Evolutionary conservation across 2,329 filamentous ascomycete genomes (phyloP), one percentile per base, ranked within the genome.

Genomic region (Arthrobotrys megalospora): DNA sequence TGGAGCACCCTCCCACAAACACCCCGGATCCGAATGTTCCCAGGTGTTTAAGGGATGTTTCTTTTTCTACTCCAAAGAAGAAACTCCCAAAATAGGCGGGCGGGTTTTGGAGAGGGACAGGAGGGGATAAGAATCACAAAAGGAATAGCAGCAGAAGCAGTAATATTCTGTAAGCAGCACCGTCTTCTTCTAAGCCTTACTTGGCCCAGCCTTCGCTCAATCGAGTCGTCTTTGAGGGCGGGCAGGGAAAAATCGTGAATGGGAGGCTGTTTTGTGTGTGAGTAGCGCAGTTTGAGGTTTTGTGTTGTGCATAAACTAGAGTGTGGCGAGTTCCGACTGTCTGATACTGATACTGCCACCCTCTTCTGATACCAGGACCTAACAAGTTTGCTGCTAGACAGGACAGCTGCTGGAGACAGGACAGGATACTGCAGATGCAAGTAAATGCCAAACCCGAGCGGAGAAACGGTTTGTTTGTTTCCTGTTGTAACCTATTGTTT

Each of bases 271-370:
- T 60, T 60, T 60, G 55, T 60, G 55, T 60, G 55, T 60, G 48
- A 43, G 41, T 68, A 45, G 69, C 69, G 69, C 21, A 58, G 69
- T 73, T 73, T 73, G 69, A 73, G 60, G 36, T 47, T 28, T 24
- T 73, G 69, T 45, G 69, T 73, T 73, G 69, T 58, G 69, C 69
- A 73, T 73, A 41, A 73, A 73, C 50, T 48, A 36, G 36, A 55
- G 58, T 73, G 69, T 73, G 69, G 69, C 69, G 69, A 60, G 60
- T 73, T 65, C 50, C 34, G 69, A 73, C 69, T 66, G 55, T 60
- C 55, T 60, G 60, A 73, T 53, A 45, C 69, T 73, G 69, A 65
- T 64, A 72, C 68, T 50, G 53, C n/a, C 66, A 50, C 52, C 52
- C 38, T 48, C 52, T 43, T 64, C 55, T 72, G 68, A 72, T 53